Conservation (phyloP, 768 basidiomycete species). For the Tubosaeta sp. region DNA sequence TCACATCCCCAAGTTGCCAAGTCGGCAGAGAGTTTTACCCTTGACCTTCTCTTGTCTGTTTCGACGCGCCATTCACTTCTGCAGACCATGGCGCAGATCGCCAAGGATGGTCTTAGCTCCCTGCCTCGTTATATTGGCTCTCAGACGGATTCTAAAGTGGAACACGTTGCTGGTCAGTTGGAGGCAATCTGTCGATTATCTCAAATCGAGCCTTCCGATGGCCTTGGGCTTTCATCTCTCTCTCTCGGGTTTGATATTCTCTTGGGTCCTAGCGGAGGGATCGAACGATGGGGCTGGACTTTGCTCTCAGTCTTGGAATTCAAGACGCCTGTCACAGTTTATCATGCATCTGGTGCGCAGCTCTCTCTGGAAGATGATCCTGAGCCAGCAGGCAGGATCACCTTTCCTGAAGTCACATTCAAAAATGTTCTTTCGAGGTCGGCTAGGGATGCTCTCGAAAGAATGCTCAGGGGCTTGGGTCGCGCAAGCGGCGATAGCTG, state of each 20-base stretch:
- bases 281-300: conserved; percentile 92
- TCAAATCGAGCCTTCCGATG: conserved; percentile 12
- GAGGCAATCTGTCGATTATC: conserved; percentile 62
- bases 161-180: conserved; percentile 62
- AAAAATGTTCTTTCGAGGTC: conserved; percentile 49
- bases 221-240: conserved; percentile 39
- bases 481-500: conserved; percentile 61
- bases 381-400: conserved; percentile 28
- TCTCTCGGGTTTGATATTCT: conserved; percentile 54
- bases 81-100: conserved; percentile 57
- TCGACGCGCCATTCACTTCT: conserved; percentile 46
- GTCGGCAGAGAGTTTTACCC: conserved; percentile 45
- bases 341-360: conserved; percentile 46
- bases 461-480: conserved; percentile 75
- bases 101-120: conserved; percentile 58
- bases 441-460: conserved; percentile 51
- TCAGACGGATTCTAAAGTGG: conserved; percentile 70
- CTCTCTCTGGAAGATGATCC: conserved; percentile 53
- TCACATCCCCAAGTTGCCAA: conserved; percentile 48
- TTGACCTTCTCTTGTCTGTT: conserved; percentile 39
- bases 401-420: conserved; percentile 60
- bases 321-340: conserved; percentile 44
- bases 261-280: conserved; percentile 75
- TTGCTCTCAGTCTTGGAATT: conserved; percentile 82
- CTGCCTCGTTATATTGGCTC: conserved; percentile 70